Conservation (phyloP, 2,329 filamentous ascomycete species). For the Phoma sp. region DNA sequence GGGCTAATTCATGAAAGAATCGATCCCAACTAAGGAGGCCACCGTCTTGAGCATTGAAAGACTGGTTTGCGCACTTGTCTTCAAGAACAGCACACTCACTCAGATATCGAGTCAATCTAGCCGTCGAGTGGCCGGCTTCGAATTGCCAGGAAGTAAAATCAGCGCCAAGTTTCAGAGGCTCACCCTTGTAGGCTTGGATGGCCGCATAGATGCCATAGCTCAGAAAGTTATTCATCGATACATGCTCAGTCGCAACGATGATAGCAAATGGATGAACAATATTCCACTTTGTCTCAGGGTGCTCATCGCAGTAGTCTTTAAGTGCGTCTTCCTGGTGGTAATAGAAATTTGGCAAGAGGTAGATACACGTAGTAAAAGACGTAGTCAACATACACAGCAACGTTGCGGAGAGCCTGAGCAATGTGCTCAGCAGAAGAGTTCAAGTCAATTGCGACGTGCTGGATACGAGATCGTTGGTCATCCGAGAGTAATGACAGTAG, state of each 20-base stretch:
- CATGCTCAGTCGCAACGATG: conserved; percentile 12
- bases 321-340: conserved; percentile 22
- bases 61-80: conserved; percentile 15
- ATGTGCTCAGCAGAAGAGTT: conserved; percentile 9
- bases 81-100: conserved; percentile 23
- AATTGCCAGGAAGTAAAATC: conserved; percentile 18
- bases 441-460: conserved; percentile 22
- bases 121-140: conserved; percentile 16
- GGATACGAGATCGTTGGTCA: conserved; percentile 18
- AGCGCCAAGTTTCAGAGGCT: conserved; percentile 11
- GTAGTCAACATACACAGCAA: conserved; percentile 5
- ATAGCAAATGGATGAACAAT: conserved; percentile 13
- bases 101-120: conserved; percentile 20
- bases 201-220: conserved; percentile 18
- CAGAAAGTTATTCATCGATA: conserved; percentile 21
- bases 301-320: conserved; percentile 4
- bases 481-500: conserved; percentile 10
- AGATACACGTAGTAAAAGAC: conserved; percentile 28
- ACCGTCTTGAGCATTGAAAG: conserved; percentile 17
- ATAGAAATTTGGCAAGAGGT: conserved; percentile 24
- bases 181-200: conserved; percentile 16
- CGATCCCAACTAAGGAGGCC: conserved; percentile 11
- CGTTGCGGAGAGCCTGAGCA: conserved; percentile 10
- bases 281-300: conserved; percentile 18
- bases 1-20: conserved; percentile 20